These are phyloP conservation scores for Nicotiana rustica DNA, from an alignment of 305 asterid species.

Conservation along the genomic window DNA sequence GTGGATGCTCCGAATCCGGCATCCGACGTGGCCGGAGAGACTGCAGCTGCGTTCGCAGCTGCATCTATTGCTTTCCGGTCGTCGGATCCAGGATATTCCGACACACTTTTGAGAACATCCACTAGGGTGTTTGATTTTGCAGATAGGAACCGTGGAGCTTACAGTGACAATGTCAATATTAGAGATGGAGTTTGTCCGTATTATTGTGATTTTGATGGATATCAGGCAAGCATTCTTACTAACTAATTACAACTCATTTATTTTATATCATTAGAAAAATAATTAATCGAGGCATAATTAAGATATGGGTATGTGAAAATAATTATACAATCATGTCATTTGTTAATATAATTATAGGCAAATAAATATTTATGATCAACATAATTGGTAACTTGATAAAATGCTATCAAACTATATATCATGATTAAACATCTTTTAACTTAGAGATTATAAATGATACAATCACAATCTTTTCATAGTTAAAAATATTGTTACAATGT, in stretches of 20 bases:
- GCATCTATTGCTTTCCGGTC: constrained; percentile 78
- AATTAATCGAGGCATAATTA: background rate
- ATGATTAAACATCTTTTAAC: background rate
- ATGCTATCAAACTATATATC: background rate
- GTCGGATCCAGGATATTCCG: constrained; percentile 78
- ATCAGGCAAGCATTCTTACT: constrained; percentile 60
- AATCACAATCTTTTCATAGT: too few species aligned
- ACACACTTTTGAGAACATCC: constrained; percentile 70
- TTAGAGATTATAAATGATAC: too few species aligned
- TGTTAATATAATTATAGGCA: background rate
- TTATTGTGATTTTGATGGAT: constrained; percentile 96
- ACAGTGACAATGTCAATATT: constrained; percentile 79
- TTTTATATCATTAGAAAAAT: background rate
- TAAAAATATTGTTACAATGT: too few species aligned
- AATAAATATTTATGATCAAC: too few species aligned
- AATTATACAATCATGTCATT: background rate
- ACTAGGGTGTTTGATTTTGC: constrained; percentile 73
- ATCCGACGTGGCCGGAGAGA: constrained; percentile 90
- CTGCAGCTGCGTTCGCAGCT: constrained; percentile 93
- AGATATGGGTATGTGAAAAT: too few species aligned
- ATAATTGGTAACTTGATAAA: background rate
- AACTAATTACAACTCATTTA: background rate
- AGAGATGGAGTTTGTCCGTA: constrained; percentile 83
- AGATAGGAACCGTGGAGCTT: constrained; percentile 84
- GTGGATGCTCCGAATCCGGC: constrained; percentile 93